Base-by-base conservation (phyloP, 2,329 filamentous ascomycete genomes). In the Xylaria sp. region DNA sequence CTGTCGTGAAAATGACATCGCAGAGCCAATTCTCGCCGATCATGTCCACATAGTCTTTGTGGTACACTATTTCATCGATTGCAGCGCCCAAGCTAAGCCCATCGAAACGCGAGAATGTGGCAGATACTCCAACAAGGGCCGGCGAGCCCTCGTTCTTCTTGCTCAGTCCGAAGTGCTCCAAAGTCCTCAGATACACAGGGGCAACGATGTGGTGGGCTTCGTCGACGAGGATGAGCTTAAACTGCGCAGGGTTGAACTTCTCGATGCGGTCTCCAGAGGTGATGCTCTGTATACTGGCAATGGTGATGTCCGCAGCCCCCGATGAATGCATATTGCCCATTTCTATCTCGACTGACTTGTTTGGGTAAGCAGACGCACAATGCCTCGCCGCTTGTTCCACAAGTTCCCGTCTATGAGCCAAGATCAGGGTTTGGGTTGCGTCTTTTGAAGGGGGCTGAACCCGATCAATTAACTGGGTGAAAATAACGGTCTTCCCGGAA, bases 191-290 rank as follows among this genome's bases (percentile, higher is more conserved):
- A 67, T 97, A 97, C 7, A 86, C 85, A 1, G 84, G 80, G 0
- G 94, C 90, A 41, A 97, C 92, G 48, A 97, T 96, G 72, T 99
- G 94, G 70, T 99, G 94, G 4, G 93, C 94, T 73, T 99, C 94
- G 61, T 99, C 94, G 3, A 99, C 93, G 2, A 99, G 80, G 0
- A 99, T 77, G 0, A 99, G 83, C 73, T 99, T 99, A 78, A 93
- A 97, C 7, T 77, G 78, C 0, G 71, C 72, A 0, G 92, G 89
- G 61, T 95, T 84, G 65, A 93, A 97, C 68, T 96, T 97, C 34
- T 72, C 68, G n/a, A 97, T 80, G 1, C 94, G 84, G 48, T 87
- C 83, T 11, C 84, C 83, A 4, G 90, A 95, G 7, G 81, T 84
- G 63, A 99, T 85, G 71, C 91, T 97, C 66, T 89, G 87, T 34